Evolutionary conservation across 2,329 filamentous ascomycete species (phyloP).

Genomic region (Penicillium occitanis): DNA sequence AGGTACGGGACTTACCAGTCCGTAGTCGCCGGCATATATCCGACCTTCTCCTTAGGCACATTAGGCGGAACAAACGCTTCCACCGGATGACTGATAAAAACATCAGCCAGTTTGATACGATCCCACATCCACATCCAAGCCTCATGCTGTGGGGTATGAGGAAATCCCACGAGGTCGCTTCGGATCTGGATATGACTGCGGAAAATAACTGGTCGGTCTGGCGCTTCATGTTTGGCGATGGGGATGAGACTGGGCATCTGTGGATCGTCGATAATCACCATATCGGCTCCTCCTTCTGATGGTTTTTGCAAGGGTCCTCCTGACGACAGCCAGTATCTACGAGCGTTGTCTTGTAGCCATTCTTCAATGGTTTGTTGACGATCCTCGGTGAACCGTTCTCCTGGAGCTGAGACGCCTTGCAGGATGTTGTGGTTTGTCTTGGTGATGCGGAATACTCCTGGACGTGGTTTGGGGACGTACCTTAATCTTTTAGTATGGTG

Average conservation of each 20-base stretch:
- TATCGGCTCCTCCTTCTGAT: conserved; percentile 69
- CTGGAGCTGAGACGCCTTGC: conserved; percentile 69
- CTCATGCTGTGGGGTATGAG: conserved; percentile 67
- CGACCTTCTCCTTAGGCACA: conserved; percentile 66
- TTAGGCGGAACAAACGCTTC: conserved; percentile 69
- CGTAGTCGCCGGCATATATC: conserved; percentile 75
- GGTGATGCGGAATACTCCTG: conserved; percentile 76
- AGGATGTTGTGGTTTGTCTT: conserved; percentile 89
- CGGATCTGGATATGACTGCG: conserved; percentile 82
- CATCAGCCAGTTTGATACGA: conserved; percentile 67
- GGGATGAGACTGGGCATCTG: conserved; percentile 80
- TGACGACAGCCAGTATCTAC: conserved; percentile 69
- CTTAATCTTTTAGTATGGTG: neutral
- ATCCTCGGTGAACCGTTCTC: conserved; percentile 62
- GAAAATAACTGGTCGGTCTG: conserved; percentile 74
- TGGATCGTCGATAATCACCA: conserved; percentile 77
- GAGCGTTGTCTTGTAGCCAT: conserved; percentile 73
- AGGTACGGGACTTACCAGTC: conserved; percentile 67
- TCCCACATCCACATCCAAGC: conserved; percentile 76
- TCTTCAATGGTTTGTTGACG: conserved; percentile 64
- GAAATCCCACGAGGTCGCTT: conserved; percentile 65
- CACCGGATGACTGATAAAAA: conserved; percentile 82
- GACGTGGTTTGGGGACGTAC: conserved; percentile 75
- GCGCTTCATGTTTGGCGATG: conserved; percentile 68
- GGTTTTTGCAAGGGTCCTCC: conserved; percentile 66